Base-by-base conservation (phyloP, 805 yeast species). In the Sugiyamaella floridensis region DNA sequence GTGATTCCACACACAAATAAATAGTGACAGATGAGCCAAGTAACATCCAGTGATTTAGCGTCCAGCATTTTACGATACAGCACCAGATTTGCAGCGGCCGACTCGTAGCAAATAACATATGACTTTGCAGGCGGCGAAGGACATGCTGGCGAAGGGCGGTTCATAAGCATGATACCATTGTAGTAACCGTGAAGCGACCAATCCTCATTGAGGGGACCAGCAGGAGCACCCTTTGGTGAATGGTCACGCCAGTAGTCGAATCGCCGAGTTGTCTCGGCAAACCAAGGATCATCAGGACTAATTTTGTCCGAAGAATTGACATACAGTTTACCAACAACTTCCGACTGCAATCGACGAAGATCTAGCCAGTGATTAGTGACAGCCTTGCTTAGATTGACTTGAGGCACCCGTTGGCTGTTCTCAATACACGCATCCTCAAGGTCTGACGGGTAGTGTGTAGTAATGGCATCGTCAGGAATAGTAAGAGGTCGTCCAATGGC, bases 361-460 rank as follows among this genome's bases (percentile, higher is more conserved):
- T 42, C 55, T n/a, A 51, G 22, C 55, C 55, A 51, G 49, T 51
- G 55, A 29, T 51, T 51, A 4, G 51, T 51, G 22, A 48, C 49
- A 12, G 50, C 22, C 20, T 51, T 51, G 2, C 47, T 11, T 4
- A 43, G 40, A 20, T 40, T 51, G 26, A 48, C 29, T 43, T 51
- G 45, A 6, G 47, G 49, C 18, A 41, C 37, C 9, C 47, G 42
- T 4, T 32, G 19, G 12, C 47, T 14, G 28, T 48, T 22, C 29
- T 37, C 43, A 22, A 51, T 51, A 34, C 55, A 48, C 5, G 40
- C 8, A 20, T 51, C 55, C 41, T 51, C 55, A 2, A 51, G 48
- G 6, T 29, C 41, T 5, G 55, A 51, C 8, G 55, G 55, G 28
- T 51, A 51, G 15, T 48, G 29, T 8, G 55, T 51, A 9, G 55